Evolutionary conservation across 1,284 basidiomycete genomes (phyloP), one percentile per base, ranked within the genome.

Genomic region (Meira nashicola): DNA sequence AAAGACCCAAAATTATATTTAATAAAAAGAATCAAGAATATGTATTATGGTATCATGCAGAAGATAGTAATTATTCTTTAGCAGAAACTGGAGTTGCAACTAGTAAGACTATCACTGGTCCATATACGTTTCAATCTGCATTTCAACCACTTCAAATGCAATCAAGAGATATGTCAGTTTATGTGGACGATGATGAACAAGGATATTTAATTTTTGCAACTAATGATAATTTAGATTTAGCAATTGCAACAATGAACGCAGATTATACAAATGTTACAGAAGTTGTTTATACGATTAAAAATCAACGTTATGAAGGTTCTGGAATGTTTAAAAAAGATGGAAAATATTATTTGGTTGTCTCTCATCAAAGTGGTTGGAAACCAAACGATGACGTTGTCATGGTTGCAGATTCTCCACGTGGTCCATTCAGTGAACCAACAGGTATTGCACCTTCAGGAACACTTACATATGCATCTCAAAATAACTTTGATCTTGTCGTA

Each of bases 121-220:
- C 40, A 43, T 43, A 43, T 17, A 17, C n/a, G 2, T 43, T 43
- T 43, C 40, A 43, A 17, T n/a, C 2, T n/a, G 40, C 40, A 43
- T 43, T 43, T 43, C 40, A 17, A n/a, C 40, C 40, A 17, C 40
- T 43, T 43, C n/a, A 17, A n/a, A n/a, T n/a, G 17, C n/a, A 43
- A 17, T n/a, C n/a, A n/a, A 43, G 40, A 43, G 40, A 43, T 17
- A 43, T 43, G 40, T n/a, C n/a, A n/a, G 40, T 43, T 17, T 43
- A 43, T 2, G 40, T 43, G 40, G 40, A 43, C 40, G 17, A 43
- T n/a, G 40, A 43, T 43, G n/a, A 43, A 43, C 2, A n/a, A 17
- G 40, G n/a, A n/a, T 43, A 43, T 43, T 17, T 43, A 17, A 43
- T 43, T 17, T 43, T 43, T 43, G 40, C 40, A 17, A 43, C 40